Evolutionary conservation across 2,329 filamentous ascomycete genomes (phyloP).

Genomic region (Cryphonectria nitschkei): DNA sequence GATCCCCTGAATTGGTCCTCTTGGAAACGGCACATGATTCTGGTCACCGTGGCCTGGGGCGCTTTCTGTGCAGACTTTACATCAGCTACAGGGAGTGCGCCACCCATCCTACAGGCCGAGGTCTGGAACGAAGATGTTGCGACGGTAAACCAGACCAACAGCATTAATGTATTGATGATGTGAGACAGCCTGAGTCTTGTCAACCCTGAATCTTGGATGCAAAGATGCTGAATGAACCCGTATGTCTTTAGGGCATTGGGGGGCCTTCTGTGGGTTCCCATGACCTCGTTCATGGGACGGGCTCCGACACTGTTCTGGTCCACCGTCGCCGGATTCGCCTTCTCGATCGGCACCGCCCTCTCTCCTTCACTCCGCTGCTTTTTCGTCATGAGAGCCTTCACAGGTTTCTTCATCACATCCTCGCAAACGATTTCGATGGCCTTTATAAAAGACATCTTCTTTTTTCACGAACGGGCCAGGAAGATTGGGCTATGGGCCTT

Average conservation of each 20-base stretch:
- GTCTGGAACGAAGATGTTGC: conserved; percentile 1
- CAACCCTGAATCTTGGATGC: neutral
- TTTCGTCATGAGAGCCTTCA: conserved; percentile 38
- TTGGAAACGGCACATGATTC: conserved; percentile 29
- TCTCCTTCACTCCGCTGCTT: conserved; percentile 33
- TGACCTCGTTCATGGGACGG: conserved; percentile 32
- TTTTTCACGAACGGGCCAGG: conserved; percentile 48
- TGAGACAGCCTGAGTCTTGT: neutral
- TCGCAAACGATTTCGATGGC: conserved; percentile 42
- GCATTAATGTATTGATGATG: conserved; percentile 28
- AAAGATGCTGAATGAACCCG: neutral
- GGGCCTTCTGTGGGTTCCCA: conserved; percentile 33
- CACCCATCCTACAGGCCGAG: conserved; percentile 9
- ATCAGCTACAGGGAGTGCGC: conserved; percentile 11
- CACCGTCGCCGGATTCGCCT: conserved; percentile 32
- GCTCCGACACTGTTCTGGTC: conserved; percentile 37
- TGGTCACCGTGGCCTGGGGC: conserved; percentile 29
- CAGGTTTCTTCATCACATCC: conserved; percentile 50
- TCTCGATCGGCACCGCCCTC: conserved; percentile 34
- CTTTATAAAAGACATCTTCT: conserved; percentile 51
- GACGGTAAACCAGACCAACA: conserved; percentile 24
- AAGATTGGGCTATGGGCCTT: conserved; percentile 40
- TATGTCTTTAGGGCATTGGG: conserved; percentile 28
- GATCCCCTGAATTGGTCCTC: conserved; percentile 33
- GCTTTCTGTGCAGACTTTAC: conserved; percentile 30